Base-by-base conservation (phyloP, 2,329 filamentous ascomycete species). In the Cladosporium cucumerinum region DNA sequence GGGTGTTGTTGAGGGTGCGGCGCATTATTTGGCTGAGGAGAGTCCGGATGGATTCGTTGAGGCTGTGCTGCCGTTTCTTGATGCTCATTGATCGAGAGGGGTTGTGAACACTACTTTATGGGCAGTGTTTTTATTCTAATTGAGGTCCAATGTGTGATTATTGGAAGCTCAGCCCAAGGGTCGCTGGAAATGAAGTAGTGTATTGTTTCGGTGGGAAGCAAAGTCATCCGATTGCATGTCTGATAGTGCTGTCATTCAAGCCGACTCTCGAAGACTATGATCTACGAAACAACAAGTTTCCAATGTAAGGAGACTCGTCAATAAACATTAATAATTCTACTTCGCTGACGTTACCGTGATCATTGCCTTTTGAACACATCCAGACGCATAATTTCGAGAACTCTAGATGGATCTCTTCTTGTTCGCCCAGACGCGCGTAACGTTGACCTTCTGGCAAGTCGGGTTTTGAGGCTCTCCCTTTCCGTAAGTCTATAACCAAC, bases 391-490 rank as follows among this genome's bases (percentile, higher is more conserved):
- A 14, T 12, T 12, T 21, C 5, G 6, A 54, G 28, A 32, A 10
- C 8, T 12, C n/a, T 21, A 54, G 18, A 32, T 54, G 18, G 51
- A 54, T 30, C 51, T 32, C 51, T 54, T 54, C n/a, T 32, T 25
- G 30, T 57, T 36, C 28, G 54, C 32, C 58, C 58, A 62, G 18
- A 62, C 60, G 26, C 60, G 60, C 49, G 30, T 62, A 18, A 83
- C 79, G 57, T 76, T 71, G 11, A 82, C 79, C 61, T 76, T 77
- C 21, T 74, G 69, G 71, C 81, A 83, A 48, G 72, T 79, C 11
- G 81, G 80, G 68, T 82, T 82, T 71, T 83, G 73, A 6, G 81
- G 79, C 65, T 72, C 69, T 7, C 51, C 70, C 11, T 69, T 66
- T 0, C 81, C 81, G 59, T 81, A 54, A 2, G 74, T 39, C 60